Percentiles rank a stretch among this genome's conserved stretches.
Conservation (phyloP, 176 grass and related monocot genomes). For the Phragmites australis region DNA sequence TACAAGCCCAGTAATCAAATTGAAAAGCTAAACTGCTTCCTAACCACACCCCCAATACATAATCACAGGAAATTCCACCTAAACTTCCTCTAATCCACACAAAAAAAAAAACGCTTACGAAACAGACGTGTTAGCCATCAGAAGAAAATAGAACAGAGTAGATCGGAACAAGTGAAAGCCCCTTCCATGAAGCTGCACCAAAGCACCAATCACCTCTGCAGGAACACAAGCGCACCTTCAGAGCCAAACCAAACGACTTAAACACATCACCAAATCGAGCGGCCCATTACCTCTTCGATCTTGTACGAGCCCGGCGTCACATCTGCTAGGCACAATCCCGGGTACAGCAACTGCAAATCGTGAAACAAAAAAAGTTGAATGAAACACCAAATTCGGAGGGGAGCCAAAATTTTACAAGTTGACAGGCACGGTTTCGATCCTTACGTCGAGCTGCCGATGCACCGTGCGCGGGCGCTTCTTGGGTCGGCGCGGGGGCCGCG, state of each 20-base stretch:
- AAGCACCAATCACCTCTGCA: conserved; percentile 47
- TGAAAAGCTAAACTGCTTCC: conserved; percentile 23
- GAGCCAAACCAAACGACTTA: not conserved
- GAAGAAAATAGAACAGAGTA: conserved; percentile 1
- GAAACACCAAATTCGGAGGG: conserved; percentile 8
- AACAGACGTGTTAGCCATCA: conserved; percentile 25
- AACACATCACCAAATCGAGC: not conserved
- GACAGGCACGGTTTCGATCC: not conserved
- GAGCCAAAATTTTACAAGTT: not conserved
- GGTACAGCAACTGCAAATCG: conserved; percentile 56
- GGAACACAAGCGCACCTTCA: not conserved
- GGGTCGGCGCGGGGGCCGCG: conserved; percentile 57
- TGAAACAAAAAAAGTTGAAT: not conserved
- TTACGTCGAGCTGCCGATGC: conserved; percentile 63
- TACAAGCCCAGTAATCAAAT: conserved; percentile 36
- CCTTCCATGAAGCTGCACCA: conserved; percentile 19
- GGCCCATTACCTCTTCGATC: conserved; percentile 48
- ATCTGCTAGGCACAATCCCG: conserved; percentile 55
- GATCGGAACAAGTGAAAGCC: conserved; percentile 12
- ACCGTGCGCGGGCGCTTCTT: conserved; percentile 56
- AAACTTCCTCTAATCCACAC: conserved; percentile 31
- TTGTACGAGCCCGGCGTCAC: conserved; percentile 49
- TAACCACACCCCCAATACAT: conserved; percentile 29
- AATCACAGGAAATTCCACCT: conserved; percentile 37
- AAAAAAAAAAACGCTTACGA: conserved; percentile 24